Conservation (phyloP, 768 basidiomycete species). For the Melanogaster broomeanus region DNA sequence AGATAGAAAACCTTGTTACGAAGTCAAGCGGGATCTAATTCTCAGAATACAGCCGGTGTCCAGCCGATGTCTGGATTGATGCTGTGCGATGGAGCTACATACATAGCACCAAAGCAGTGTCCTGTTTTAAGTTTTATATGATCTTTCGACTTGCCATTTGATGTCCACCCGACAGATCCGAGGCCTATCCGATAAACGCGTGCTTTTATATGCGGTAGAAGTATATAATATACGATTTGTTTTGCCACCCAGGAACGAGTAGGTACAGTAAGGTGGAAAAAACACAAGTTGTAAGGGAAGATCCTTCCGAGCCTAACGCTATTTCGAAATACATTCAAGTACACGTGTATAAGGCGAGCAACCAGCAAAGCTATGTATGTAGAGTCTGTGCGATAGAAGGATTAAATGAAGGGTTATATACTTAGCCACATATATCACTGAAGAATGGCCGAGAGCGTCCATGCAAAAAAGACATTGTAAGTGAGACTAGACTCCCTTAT, state of each 20-base stretch:
- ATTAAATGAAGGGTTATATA: constrained; percentile 3
- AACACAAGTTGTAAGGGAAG: neutral
- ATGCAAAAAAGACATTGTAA: neutral
- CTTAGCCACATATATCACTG: neutral
- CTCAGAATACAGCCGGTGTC: neutral
- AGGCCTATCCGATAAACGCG: neutral
- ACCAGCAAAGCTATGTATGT: neutral
- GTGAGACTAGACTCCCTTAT: neutral
- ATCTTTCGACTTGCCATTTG: neutral
- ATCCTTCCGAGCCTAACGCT: constrained; percentile 18
- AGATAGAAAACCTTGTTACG: neutral
- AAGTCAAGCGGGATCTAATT: neutral
- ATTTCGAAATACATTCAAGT: constrained; percentile 7
- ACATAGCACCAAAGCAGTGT: neutral
- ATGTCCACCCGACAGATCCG: neutral
- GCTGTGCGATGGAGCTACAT: neutral
- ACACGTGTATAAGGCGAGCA: constrained; percentile 9
- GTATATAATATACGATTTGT: neutral
- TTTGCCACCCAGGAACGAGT: neutral
- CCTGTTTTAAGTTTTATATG: no score
- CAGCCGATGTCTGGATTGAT: neutral
- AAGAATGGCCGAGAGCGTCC: neutral
- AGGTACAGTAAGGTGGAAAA: neutral
- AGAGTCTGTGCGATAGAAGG: neutral
- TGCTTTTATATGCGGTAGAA: neutral